Evolutionary conservation across 306 rosid species (phyloP).

Genomic region (Dalbergia cultrata): DNA sequence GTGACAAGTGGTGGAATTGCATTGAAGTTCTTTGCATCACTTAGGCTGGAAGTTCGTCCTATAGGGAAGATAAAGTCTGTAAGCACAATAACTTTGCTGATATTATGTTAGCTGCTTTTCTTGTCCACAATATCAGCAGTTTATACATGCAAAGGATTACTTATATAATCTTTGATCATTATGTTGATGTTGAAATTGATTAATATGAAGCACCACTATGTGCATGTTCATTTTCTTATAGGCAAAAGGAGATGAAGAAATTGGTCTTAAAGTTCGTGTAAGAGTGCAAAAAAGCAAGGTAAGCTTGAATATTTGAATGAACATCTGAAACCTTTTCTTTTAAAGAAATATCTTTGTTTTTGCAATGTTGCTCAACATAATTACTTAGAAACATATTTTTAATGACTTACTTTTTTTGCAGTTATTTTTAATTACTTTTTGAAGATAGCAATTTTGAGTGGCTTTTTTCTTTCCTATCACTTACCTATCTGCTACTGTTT

Average conservation of each 20-base stretch:
- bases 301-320: conserved; percentile 35
- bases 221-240: conserved; percentile 51
- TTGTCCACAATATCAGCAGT: conserved; percentile 18
- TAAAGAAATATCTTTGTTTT: conserved; percentile 3
- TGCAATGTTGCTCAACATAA: conserved; percentile 24
- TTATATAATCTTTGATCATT: conserved; percentile 17
- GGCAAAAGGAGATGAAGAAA: conserved; percentile 98
- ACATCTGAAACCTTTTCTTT: conserved; percentile 29
- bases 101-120: conserved; percentile 29
- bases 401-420: not conserved
- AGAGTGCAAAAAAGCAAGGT: conserved; percentile 99
- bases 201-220: conserved; percentile 32
- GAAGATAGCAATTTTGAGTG: not conserved
- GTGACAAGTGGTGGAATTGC: conserved; percentile 99
- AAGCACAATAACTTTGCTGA: conserved; percentile 58
- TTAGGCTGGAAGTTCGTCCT: conserved; percentile 94
- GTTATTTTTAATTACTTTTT: conserved; percentile 2
- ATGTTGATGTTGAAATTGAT: conserved; percentile 28
- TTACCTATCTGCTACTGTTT: not conserved
- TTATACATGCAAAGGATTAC: conserved; percentile 8
- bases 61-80: conserved; percentile 98
- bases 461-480: not conserved
- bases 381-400: conserved; percentile 32
- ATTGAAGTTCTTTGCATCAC: conserved; percentile 95
- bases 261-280: conserved; percentile 90